Base-by-base conservation (phyloP, 768 basidiomycete genomes). In the Russula dissimulans region DNA sequence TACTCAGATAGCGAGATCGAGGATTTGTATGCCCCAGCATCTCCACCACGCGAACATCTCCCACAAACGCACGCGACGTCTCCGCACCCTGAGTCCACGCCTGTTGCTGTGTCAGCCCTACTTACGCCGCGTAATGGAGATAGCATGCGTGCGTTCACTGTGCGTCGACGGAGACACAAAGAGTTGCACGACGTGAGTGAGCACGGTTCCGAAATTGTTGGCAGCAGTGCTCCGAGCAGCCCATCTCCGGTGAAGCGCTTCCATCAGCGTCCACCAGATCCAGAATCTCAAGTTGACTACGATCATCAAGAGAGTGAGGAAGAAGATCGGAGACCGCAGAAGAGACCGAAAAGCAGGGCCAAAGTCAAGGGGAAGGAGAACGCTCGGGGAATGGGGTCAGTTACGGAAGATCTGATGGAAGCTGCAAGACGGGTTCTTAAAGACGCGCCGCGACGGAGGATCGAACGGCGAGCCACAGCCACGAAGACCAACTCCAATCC, bases 281-380 rank as follows among this genome's bases (percentile, higher is more conserved):
- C 38, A n/a, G 60, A 17, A 39, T 61, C 60, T 17, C 60, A 52
- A 15, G 38, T 61, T 11, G 55, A 57, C 29, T 46, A 61, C 12
- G 55, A 57, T 14, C 4, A 42, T 38, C 50, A 41, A 26, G 50
- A 42, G 38, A 67, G 69, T 58, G 60, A 65, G 38, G 61, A 68
- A 64, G 60, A 68, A 66, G 69, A 68, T 45, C 71, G 69, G 54
- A 67, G 69, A 66, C 75, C 72, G 62, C 69, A 71, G 54, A 75
- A 77, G 62, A 69, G 60, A 18, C 60, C 64, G 47, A 67, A 62
- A 43, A 34, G 51, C 18, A 67, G 68, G 47, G 56, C 39, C 11
- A 60, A 57, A 41, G 63, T 54, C 14, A 51, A 51, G 39, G 67
- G 69, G 50, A 70, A 68, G 62, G 69, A 58, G 63, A 66, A 65